These are phyloP conservation scores for Leucocoprinus sp. DNA, from an alignment of 768 basidiomycete genomes.

Conservation along the genomic window DNA sequence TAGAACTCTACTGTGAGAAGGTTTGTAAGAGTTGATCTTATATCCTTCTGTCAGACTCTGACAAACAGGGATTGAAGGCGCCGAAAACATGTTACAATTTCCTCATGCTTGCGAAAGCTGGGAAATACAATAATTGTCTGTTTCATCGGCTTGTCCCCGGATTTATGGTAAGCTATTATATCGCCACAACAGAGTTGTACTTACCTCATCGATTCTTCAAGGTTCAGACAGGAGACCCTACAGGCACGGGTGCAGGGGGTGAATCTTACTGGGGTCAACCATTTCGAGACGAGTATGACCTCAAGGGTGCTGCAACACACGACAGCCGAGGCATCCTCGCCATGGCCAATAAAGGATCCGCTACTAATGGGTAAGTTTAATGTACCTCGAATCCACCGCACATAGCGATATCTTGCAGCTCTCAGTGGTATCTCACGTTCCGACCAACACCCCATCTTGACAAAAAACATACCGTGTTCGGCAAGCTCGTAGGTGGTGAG, in stretches of 20 bases:
- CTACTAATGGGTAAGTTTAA: constrained; percentile 67
- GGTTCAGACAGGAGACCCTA: constrained; percentile 98
- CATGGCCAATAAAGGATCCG: constrained; percentile 94
- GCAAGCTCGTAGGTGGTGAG: constrained; percentile 93
- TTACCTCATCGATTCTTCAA: constrained; percentile 22
- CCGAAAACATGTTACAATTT: constrained; percentile 99
- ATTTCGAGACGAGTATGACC: constrained; percentile 89
- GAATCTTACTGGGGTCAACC: constrained; percentile 92
- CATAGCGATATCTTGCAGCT: constrained; percentile 33
- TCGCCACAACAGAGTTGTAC: too few relatives aligned
- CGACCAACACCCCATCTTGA: constrained; percentile 76
- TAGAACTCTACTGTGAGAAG: constrained; percentile 87
- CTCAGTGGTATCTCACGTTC: constrained; percentile 94
- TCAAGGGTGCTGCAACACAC: constrained; percentile 84
- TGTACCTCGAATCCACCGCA: background rate
- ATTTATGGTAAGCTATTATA: constrained; percentile 77
- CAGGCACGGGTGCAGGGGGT: constrained; percentile 91
- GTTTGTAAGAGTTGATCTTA: constrained; percentile 25
- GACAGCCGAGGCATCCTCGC: constrained; percentile 78
- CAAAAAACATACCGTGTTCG: constrained; percentile 93
- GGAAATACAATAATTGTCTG: constrained; percentile 83
- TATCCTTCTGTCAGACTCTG: background rate
- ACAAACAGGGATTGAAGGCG: constrained; percentile 40
- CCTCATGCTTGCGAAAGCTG: constrained; percentile 81
- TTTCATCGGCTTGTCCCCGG: constrained; percentile 93